Base-by-base conservation (phyloP, 805 yeast genomes). In the Danielia reshetovae region DNA sequence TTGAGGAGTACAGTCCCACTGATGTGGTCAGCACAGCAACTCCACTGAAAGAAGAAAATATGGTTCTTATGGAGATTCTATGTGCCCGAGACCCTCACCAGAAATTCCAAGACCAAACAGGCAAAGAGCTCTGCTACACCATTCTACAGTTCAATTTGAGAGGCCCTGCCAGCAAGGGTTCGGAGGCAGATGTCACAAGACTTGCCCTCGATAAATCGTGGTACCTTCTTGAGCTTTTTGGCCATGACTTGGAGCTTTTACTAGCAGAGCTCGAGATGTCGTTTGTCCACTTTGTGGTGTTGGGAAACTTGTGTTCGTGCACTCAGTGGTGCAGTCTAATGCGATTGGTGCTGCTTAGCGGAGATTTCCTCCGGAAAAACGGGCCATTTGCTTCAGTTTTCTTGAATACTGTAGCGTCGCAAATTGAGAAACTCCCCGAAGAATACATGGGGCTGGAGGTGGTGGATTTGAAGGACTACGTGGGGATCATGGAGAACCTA, bases 221-320 rank as follows among this genome's bases (percentile, higher is more conserved):
- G 79, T 77, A 74, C 46, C 47, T 81, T 10, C 45, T 57, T 13
- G 43, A 62, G 23, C 48, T 73, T 6, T 68, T 53, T 27, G 61
- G 60, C 16, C 46, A 44, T 15, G 65, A 52, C 34, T 45, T 27
- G 13, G 50, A 48, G 0, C 29, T 49, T 2, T 42, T 75, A 3
- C 40, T 78, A 4, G 76, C 77, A 2, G 87, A 83, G 46, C 48
- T 79, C 5, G 77, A 78, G 43, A 49, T 79, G 14, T 50, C 72
- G 2, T 82, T 68, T 40, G 32, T 79, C 1, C 59, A 72, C 36
- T 62, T 71, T 27, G 47, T 77, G 1, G 45, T 77, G 1, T 61
- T 81, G 42, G 85, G 81, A 11, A 84, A 81, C 52, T 72, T 74
- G 48, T 74, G 84, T 13, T 75, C 81, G 10, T 70, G 76, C 13